Evolutionary conservation across 805 yeast genomes (phyloP).

Genomic region (Candida verbasci): DNA sequence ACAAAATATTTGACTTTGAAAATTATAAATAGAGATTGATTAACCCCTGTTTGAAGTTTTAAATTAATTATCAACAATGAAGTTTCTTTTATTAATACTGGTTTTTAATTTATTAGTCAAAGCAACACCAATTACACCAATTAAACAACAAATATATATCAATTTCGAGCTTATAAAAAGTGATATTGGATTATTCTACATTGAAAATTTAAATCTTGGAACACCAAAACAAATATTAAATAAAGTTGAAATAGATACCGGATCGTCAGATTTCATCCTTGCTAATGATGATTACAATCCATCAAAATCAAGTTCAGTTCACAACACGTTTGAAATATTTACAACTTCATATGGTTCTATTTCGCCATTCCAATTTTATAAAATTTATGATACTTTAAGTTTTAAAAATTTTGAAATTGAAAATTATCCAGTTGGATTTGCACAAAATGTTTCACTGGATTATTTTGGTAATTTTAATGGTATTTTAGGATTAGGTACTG

Average conservation of each 20-base stretch:
- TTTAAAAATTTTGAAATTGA: constrained; percentile 1
- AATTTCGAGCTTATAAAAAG: constrained; percentile 3
- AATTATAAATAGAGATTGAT: no score
- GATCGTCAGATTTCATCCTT: constrained; percentile 13
- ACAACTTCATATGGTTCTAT: constrained; percentile 1
- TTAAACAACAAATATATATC: constrained; percentile 1
- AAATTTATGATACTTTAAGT: constrained; percentile 3
- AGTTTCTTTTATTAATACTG: neutral
- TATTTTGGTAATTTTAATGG: constrained; percentile 8
- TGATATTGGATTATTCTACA: constrained; percentile 8
- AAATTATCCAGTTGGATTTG: constrained; percentile 1
- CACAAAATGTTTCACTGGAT: neutral
- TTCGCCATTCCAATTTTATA: neutral
- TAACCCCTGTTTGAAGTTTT: no score
- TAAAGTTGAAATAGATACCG: constrained; percentile 11
- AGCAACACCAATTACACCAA: constrained; percentile 2
- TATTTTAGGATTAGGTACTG: constrained; percentile 16
- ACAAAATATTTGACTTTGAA: no score
- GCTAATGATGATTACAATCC: constrained; percentile 1
- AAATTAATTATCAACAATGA: no score
- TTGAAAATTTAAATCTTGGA: constrained; percentile 12
- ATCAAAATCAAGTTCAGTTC: constrained; percentile 8
- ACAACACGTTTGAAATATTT: constrained; percentile 4
- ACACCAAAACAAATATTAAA: constrained; percentile 10
- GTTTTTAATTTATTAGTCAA: neutral